These are phyloP conservation scores for Moesziomyces parantarcticus DNA, from an alignment of 1,284 basidiomycete genomes.

Conservation along the genomic window DNA sequence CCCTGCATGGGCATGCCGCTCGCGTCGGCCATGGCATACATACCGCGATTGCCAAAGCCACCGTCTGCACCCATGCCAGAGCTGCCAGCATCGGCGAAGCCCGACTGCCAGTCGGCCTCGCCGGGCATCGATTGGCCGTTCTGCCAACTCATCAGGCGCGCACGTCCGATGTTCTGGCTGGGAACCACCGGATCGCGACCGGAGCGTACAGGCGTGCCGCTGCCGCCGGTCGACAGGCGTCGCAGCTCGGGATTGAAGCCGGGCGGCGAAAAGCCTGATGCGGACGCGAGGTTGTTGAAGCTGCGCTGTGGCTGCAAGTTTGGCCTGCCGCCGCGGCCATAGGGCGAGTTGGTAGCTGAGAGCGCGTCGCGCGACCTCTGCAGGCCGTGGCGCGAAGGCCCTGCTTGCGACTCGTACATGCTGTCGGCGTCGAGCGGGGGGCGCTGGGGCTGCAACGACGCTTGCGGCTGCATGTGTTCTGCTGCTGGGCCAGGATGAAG, in stretches of 20 bases:
- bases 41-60: slow-evolving; percentile 3
- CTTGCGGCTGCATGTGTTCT: slow-evolving; percentile 20
- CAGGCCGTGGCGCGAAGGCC: slow-evolving; percentile 30
- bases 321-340: slow-evolving; percentile 20
- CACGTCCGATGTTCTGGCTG: slow-evolving; percentile 37
- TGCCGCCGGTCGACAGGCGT: slow-evolving; percentile 29
- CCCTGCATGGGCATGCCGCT: slow-evolving; percentile 25
- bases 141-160: slow-evolving; percentile 49
- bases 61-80: slow-evolving; percentile 4
- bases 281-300: slow-evolving; percentile 14
- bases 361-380: slow-evolving; percentile 27
- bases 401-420: slow-evolving; percentile 40
- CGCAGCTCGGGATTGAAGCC: slow-evolving; percentile 26
- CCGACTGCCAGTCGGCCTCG: slow-evolving; percentile 34
- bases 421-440: slow-evolving; percentile 21
- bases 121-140: slow-evolving; percentile 13
- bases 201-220: slow-evolving; percentile 9
- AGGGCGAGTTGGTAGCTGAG: slow-evolving; percentile 26
- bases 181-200: slow-evolving; percentile 40
- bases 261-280: slow-evolving; percentile 27
- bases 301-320: slow-evolving; percentile 19
- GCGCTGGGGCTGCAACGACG: slow-evolving; percentile 7
- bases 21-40: slow-evolving; percentile 12
- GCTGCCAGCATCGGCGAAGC: slow-evolving; percentile 13
- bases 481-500: slow-evolving; percentile 26